phyloP scores from a whole-genome alignment of 306 rosid species.

The Vigna unguiculata region DNA sequence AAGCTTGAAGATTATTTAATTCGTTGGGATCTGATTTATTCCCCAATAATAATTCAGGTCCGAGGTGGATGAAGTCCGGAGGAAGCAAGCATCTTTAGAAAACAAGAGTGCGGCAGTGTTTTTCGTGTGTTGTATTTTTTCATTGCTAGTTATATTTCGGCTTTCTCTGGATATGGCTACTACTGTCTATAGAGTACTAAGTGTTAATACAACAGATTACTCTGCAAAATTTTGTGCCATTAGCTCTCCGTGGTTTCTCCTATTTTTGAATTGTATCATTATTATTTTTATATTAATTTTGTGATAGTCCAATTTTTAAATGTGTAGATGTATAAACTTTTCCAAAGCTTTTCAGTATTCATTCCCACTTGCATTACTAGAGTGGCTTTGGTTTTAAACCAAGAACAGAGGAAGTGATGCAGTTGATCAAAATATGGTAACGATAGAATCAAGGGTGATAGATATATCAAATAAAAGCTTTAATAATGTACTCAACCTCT shows the following conservation, averaged over 20 bases:
- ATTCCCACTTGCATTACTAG: background rate
- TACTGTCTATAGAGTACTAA: conserved; percentile 53
- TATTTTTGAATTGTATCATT: conserved; percentile 68
- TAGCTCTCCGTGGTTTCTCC: conserved; percentile 76
- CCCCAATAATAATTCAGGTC: conserved; percentile 57
- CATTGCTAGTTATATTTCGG: conserved; percentile 61
- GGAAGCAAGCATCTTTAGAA: conserved; percentile 74
- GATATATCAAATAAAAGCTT: background rate
- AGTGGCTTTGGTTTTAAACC: background rate
- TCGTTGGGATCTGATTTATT: conserved; percentile 13
- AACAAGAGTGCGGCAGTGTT: conserved; percentile 70
- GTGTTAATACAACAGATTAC: conserved; percentile 52
- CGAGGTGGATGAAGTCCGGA: conserved; percentile 70
- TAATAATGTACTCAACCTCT: too few species aligned
- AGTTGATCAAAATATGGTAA: background rate
- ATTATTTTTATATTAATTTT: conserved; percentile 65
- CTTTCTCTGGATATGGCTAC: conserved; percentile 54
- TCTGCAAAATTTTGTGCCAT: conserved; percentile 72
- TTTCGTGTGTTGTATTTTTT: conserved; percentile 65
- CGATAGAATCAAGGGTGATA: background rate
- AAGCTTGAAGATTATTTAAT: conserved; percentile 1
- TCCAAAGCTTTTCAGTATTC: background rate
- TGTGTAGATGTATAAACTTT: background rate
- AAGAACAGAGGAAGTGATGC: background rate
- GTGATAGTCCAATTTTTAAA: conserved; percentile 52